Base-by-base conservation (phyloP, 2,329 filamentous ascomycete species). In the Orbilia javanica region DNA sequence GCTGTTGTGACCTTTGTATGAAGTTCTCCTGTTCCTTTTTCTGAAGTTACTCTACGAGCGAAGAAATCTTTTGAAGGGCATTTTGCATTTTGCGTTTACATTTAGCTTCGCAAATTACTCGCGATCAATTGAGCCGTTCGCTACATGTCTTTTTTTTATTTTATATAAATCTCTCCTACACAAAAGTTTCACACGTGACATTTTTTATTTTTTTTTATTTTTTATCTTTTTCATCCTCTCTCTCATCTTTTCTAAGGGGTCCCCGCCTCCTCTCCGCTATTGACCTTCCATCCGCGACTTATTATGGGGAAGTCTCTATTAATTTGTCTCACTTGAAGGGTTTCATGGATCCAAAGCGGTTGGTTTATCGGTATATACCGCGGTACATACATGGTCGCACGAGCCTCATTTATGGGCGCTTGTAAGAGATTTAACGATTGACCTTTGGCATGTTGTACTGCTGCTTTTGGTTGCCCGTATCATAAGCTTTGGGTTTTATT, bases 141-240 rank as follows among this genome's bases (percentile, higher is more conserved):
- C n/a, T n/a, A n/a, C n/a, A 25, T 18, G 34, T 34, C 18, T 29
- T 44, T 18, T 67, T 18, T 44, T n/a, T 18, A 34, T 44, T 27
- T 8, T 29, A 27, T 39, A 27, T 7, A 66, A 13, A 25, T 27
- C 10, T 50, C 44, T 29, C 6, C 6, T 63, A 69, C 55, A 75
- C 53, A 75, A 68, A 68, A 68, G 64, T 69, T 68, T 27, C 55
- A n/a, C n/a, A n/a, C 10, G 22, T 52, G 31, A 52, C n/a, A 34
- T 34, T 39, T 13, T 36, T 27, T 20, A 27, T 44, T 34, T 44
- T 18, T 52, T 63, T 34, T 53, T 36, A 6, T 42, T 44, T 20
- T 52, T 27, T 2, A 36, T 57, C 18, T 6, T 10, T 57, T 57
- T 29, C 29, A 8, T n/a, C n/a, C n/a, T n/a, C n/a, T n/a, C n/a